Evolutionary conservation across 2,329 filamentous ascomycete species (phyloP).

Genomic region (Alternaria longipes): DNA sequence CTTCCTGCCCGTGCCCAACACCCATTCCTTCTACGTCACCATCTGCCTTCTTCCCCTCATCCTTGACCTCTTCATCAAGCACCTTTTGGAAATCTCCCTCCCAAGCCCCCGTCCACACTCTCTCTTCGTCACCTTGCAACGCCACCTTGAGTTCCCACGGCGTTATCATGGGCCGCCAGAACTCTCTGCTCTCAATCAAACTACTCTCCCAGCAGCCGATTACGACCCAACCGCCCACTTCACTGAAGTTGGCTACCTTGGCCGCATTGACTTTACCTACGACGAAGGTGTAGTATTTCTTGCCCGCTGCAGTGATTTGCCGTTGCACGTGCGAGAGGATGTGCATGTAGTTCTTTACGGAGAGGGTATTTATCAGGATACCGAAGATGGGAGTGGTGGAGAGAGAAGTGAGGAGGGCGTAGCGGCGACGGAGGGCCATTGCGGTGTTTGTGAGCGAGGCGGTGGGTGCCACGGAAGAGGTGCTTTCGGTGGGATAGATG

Average conservation of each 20-base stretch:
- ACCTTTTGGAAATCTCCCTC: conserved; percentile 83
- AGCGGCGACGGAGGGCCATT: conserved; percentile 79
- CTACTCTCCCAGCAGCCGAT: conserved; percentile 98
- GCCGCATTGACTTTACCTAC: conserved; percentile 96
- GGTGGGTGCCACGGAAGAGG: conserved; percentile 24
- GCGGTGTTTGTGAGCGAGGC: conserved; percentile 62
- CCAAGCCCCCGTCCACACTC: conserved; percentile 90
- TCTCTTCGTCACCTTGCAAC: conserved; percentile 75
- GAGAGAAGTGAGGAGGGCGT: conserved; percentile 83
- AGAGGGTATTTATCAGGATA: conserved; percentile 94
- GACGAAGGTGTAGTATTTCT: conserved; percentile 96
- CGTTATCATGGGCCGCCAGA: conserved; percentile 91
- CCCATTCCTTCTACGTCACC: conserved; percentile 62
- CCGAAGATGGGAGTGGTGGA: conserved; percentile 86
- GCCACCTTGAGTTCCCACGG: conserved; percentile 89
- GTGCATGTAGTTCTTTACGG: conserved; percentile 86
- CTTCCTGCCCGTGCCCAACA: conserved; percentile 61
- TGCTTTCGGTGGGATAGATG: conserved; percentile 72
- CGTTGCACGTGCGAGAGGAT: conserved; percentile 78
- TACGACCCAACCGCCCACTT: conserved; percentile 96
- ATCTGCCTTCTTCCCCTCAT: conserved; percentile 16
- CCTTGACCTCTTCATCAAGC: conserved; percentile 52
- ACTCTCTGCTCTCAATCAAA: conserved; percentile 86
- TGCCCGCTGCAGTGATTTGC: conserved; percentile 80
- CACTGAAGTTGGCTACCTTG: conserved; percentile 95